Percentiles rank a stretch among this genome's conserved stretches.
phyloP scores from a whole-genome alignment of 306 rosid genomes.

The Cicer cuneatum region DNA sequence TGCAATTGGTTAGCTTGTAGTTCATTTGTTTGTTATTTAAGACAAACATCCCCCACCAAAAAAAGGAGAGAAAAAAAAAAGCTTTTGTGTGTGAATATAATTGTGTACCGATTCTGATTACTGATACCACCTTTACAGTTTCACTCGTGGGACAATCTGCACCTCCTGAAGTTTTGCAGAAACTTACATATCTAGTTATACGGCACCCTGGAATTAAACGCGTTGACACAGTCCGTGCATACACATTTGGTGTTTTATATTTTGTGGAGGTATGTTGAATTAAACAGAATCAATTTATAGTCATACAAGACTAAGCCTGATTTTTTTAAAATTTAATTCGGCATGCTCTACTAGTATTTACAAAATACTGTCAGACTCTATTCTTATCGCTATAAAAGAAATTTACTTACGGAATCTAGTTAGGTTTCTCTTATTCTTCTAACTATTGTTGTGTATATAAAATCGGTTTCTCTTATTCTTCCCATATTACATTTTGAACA shows the following conservation, averaged over 20 bases:
- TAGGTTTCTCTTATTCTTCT: neutral
- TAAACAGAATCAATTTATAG: neutral
- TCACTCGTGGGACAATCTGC: constrained; percentile 95
- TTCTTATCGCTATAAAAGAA: neutral
- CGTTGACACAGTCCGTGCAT: constrained; percentile 92
- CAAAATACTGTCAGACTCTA: neutral
- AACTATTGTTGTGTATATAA: neutral
- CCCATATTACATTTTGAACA: neutral
- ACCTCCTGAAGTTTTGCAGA: constrained; percentile 88
- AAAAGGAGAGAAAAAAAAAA: neutral
- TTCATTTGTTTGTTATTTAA: neutral
- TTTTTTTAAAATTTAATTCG: neutral
- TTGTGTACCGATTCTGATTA: constrained; percentile 4
- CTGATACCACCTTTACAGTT: constrained; percentile 50
- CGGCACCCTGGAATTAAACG: constrained; percentile 79
- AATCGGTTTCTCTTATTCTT: neutral
- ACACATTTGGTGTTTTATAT: constrained; percentile 94
- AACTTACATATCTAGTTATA: constrained; percentile 77
- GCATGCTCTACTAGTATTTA: neutral
- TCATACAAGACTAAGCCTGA: neutral
- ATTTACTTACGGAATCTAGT: neutral
- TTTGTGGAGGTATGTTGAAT: constrained; percentile 82
- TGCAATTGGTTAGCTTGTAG: constrained; percentile 26
- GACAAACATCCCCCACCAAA: neutral
- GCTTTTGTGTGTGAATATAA: constrained; percentile 14